Conservation (phyloP, 2,329 filamentous ascomycete species). For the Helotiales sp. region DNA sequence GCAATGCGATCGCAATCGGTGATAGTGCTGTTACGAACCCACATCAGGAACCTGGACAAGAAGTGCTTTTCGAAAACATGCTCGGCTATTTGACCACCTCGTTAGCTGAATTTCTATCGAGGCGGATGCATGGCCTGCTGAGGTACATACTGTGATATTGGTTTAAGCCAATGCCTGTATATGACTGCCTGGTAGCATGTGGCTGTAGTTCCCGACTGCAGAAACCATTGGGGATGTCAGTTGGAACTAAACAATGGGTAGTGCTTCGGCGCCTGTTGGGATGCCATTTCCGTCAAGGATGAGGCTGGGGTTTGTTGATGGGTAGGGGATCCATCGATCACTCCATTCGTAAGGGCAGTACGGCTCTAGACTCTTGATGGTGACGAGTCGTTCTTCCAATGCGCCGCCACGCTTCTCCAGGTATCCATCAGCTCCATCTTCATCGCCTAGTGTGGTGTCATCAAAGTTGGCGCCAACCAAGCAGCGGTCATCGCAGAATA, state of each 20-base stretch:
- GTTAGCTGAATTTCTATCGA: neutral
- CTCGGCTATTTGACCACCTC: neutral
- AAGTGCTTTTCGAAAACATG: neutral
- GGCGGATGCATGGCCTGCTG: neutral
- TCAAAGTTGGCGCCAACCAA: neutral
- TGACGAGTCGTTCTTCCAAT: neutral
- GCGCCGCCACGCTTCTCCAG: neutral
- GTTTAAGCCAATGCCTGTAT: neutral
- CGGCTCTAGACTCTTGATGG: neutral
- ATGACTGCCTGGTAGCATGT: neutral
- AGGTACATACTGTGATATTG: neutral
- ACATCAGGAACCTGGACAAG: neutral
- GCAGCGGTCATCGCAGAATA: neutral
- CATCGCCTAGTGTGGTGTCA: neutral
- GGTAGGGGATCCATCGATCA: neutral
- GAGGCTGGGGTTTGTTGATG: neutral
- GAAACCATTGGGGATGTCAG: neutral
- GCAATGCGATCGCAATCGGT: neutral
- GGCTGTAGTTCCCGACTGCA: neutral
- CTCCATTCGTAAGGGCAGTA: neutral
- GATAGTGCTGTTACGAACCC: neutral
- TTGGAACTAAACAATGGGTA: neutral
- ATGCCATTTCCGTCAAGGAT: neutral
- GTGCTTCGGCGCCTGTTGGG: neutral
- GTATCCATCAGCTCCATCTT: neutral